Evolutionary conservation across 495 filamentous ascomycete genomes (phyloP).

Genomic region (Aspergillus panamensis): DNA sequence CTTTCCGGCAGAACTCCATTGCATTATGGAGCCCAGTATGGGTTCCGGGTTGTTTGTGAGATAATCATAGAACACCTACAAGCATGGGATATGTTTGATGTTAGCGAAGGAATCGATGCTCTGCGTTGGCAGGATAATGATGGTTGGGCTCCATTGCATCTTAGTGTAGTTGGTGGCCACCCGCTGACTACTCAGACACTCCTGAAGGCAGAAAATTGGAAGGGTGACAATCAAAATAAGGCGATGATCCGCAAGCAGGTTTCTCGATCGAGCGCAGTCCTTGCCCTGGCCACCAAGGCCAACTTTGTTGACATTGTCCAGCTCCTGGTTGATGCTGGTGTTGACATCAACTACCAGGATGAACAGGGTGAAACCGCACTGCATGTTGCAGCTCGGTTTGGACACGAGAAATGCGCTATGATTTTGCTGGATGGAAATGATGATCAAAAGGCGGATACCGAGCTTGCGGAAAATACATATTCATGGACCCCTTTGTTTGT

Average conservation of each 20-base stretch:
- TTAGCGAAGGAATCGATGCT: constrained; percentile 79
- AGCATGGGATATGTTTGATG: constrained; percentile 81
- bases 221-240: constrained; percentile 54
- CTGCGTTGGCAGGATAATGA: constrained; percentile 86
- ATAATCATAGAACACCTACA: constrained; percentile 85
- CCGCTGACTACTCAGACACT: constrained; percentile 77
- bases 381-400: constrained; percentile 87
- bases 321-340: constrained; percentile 82
- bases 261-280: constrained; percentile 81
- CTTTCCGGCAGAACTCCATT: constrained; percentile 80
- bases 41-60: constrained; percentile 81
- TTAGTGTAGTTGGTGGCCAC: constrained; percentile 90
- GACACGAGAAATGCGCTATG: constrained; percentile 72
- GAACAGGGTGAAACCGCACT: constrained; percentile 89
- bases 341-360: constrained; percentile 93
- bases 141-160: constrained; percentile 84
- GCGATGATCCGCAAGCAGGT: constrained; percentile 61
- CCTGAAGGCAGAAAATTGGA: constrained; percentile 74
- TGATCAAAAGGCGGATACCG: constrained; percentile 68
- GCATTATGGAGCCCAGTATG: constrained; percentile 95
- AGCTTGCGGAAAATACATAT: constrained; percentile 78
- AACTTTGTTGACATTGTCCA: constrained; percentile 80
- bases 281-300: constrained; percentile 81
- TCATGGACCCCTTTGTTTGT: constrained; percentile 92
- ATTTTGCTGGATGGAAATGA: constrained; percentile 67